Evolutionary conservation across 2,329 filamentous ascomycete genomes (phyloP), one percentile per base, ranked within the genome.

Genomic region (Byssoonygena ceratinophila): DNA sequence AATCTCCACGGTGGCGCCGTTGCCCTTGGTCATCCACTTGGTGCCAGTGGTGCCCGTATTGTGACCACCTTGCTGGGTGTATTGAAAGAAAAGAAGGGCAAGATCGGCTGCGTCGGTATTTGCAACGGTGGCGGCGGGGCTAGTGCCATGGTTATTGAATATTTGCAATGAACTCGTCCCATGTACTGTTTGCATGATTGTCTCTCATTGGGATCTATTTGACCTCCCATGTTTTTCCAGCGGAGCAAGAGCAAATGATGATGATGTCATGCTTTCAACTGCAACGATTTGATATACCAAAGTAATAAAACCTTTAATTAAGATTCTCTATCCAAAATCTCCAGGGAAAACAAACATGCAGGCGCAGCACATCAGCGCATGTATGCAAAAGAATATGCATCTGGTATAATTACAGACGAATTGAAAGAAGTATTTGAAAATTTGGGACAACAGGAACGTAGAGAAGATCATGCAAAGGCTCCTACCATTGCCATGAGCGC

Each of bases 71-170:
- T 98, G 60, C 81, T 94, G 51, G 85, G 88, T 58, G 91, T 97
- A 32, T 75, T 98, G 64, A 85, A 80, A 70, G 84, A 92, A 69
- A 92, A 90, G 78, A 86, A 88, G 70, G 90, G 82, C 64, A 96
- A 94, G 83, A 83, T 97, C 68, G 92, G 92, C 53, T 86, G 83
- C 65, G 91, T 87, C 36, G 92, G 87, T 65, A 97, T 98, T 67
- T 98, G 92, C 82, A 98, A 98, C 71, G 92, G 92, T 59, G 92
- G 92, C 54, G 92, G 92, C 63, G 92, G 92, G 68, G 92, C 92
- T 55, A 94, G 87, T 64, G 92, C 92, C 54, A 75, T 98, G 60
- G 87, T 98, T 57, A 81, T 98, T 64, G 92, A 98, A 77, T 70
- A 66, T 44, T 60, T 74, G 57, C 63, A 68, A 52, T 72, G 64